A percentile compares a stretch with the other conserved stretches of the same genome.
Evolutionary conservation across 768 basidiomycete species (phyloP).

Genomic region (Rubroboletus satanas): DNA sequence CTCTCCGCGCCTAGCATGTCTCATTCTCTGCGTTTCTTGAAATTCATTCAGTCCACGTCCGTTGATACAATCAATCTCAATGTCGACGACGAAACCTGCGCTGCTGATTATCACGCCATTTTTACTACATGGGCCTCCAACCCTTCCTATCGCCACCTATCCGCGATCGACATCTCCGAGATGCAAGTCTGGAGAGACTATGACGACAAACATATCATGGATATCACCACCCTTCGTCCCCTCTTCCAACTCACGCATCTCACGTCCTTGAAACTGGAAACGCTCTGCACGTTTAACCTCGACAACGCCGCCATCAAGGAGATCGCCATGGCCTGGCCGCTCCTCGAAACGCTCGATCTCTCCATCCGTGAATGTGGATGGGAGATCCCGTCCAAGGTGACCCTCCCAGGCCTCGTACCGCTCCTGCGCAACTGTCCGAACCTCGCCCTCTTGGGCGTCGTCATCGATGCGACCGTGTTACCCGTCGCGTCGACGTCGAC

Average conservation of each 20-base stretch:
- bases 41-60: constrained; percentile 26
- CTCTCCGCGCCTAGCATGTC: constrained; percentile 25
- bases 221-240: constrained; percentile 22
- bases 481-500: constrained; percentile 1
- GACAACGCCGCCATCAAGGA: constrained; percentile 24
- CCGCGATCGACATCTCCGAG: constrained; percentile 27
- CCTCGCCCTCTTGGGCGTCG: constrained; percentile 25
- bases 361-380: constrained; percentile 29
- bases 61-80: constrained; percentile 33
- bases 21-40: constrained; percentile 21
- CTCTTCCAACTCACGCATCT: constrained; percentile 24
- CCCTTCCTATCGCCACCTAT: constrained; percentile 22
- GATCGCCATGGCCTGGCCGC: constrained; percentile 27
- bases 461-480: constrained; percentile 25
- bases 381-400: constrained; percentile 29
- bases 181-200: constrained; percentile 30
- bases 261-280: constrained; percentile 25
- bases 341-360: constrained; percentile 26
- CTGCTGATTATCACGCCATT: constrained; percentile 22
- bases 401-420: constrained; percentile 21
- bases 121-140: constrained; percentile 23
- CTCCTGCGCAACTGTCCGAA: constrained; percentile 23
- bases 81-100: constrained; percentile 29
- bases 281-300: constrained; percentile 25
- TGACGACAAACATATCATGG: constrained; percentile 29